Evolutionary conservation across 2,329 filamentous ascomycete species (phyloP), one percentile per base, ranked within the genome.

Genomic region (Aspergillus vadensis): DNA sequence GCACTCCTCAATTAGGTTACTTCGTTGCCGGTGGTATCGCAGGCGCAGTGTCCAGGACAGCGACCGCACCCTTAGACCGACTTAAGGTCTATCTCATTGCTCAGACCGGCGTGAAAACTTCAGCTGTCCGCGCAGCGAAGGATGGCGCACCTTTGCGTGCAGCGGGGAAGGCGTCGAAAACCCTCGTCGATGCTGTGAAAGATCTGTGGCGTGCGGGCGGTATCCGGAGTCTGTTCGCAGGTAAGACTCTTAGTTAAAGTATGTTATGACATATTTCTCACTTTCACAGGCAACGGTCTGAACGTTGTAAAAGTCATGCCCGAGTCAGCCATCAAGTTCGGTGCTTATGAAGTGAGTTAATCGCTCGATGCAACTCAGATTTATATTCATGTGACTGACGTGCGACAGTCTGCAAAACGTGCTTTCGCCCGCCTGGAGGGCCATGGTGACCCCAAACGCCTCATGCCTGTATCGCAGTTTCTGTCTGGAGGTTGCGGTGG

Each of bases 281-380:
- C 58, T 19, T 9, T 25, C 21, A 7, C 68, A 96, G 93, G 95
- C 39, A 99, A 99, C 72, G 95, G 95, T 3, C 82, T 99, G 68
- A 99, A 99, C 69, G 92, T 99, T 2, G 77, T 97, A 71, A 99
- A 99, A 77, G 95, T 99, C 62, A 97, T 98, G 92, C 95, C 95
- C 0, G 95, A 99, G 79, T 97, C 94, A 27, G 94, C 95, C 25
- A 97, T 99, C 74, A 96, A 97, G 77, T 99, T 99, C 75, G 95
- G 95, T 62, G 94, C 93, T 19, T 99, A 97, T 73, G 95, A 99
- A 80, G 86, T 85, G 74, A 69, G 77, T 61, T 63, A 27, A 36
- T 12, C 15, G 32, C 6, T 44, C 23, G 44, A 27, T 44, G 17
- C 27, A n/a, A 36, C 44, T 12, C 43, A 53, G 27, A 36, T 14